Evolutionary conservation across 441 rosid species (phyloP).

Genomic region (Syzygium malaccense): DNA sequence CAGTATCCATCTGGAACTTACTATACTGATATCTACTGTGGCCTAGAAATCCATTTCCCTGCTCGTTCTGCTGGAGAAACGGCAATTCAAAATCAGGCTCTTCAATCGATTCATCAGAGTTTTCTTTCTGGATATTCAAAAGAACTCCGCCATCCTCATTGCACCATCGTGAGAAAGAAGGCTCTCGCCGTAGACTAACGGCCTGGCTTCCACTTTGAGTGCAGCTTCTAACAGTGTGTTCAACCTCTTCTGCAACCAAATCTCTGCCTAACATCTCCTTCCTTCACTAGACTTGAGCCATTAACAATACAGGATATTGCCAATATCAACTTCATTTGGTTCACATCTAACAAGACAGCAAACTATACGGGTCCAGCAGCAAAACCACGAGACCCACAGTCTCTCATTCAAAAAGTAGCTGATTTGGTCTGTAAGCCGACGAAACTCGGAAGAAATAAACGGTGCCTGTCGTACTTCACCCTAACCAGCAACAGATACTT

Average conservation of each 20-base stretch:
- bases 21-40: slow-evolving; percentile 8
- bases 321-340: background rate
- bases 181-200: slow-evolving; percentile 21
- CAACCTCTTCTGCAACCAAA: slow-evolving; percentile 8
- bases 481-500: background rate
- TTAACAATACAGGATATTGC: background rate
- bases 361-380: background rate
- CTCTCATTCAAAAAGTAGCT: background rate
- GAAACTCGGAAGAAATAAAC: background rate
- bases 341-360: background rate
- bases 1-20: slow-evolving; percentile 28
- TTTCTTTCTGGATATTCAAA: slow-evolving; percentile 8
- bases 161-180: slow-evolving; percentile 37
- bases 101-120: slow-evolving; percentile 14
- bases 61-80: slow-evolving; percentile 16
- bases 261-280: slow-evolving; percentile 26
- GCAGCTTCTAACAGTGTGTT: background rate
- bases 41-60: slow-evolving; percentile 17
- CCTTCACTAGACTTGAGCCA: slow-evolving; percentile 5
- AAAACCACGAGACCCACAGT: background rate
- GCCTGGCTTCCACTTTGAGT: slow-evolving; percentile 14
- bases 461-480: background rate
- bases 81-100: slow-evolving; percentile 29
- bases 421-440: background rate
- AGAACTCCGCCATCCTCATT: slow-evolving; percentile 18